A percentile compares a stretch with the other conserved stretches of the same genome.
phyloP scores from a whole-genome alignment of 805 yeast species.

The Myxozyma sirexii region DNA sequence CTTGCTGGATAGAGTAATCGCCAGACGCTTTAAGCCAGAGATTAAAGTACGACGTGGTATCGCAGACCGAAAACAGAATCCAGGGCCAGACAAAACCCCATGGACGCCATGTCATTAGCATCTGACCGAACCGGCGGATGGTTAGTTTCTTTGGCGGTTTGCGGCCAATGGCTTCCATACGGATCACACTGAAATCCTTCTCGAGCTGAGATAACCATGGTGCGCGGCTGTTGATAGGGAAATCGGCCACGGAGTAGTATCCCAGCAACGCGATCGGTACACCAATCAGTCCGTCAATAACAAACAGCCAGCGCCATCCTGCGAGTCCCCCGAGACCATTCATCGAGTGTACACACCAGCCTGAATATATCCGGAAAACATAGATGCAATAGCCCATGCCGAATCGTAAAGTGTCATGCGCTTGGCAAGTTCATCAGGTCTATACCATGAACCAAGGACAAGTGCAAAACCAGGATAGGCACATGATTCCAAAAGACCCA shows the following conservation, averaged over 20 bases:
- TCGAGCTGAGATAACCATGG: slow-evolving; percentile 21
- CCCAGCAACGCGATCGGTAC: slow-evolving; percentile 47
- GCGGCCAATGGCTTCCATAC: slow-evolving; percentile 34
- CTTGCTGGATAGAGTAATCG: slow-evolving; percentile 38
- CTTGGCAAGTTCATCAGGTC: slow-evolving; percentile 54
- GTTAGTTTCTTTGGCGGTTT: slow-evolving; percentile 27
- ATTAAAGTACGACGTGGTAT: slow-evolving; percentile 26
- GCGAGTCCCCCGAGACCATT: slow-evolving; percentile 38
- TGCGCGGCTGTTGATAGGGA: slow-evolving; percentile 26
- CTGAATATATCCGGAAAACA: slow-evolving; percentile 48
- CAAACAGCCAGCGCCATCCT: slow-evolving; percentile 60
- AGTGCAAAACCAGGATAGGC: slow-evolving; percentile 50
- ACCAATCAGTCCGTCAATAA: slow-evolving; percentile 60
- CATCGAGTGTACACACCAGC: slow-evolving; percentile 49
- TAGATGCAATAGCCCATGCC: slow-evolving; percentile 11
- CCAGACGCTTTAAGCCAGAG: slow-evolving; percentile 41
- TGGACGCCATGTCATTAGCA: slow-evolving; percentile 28
- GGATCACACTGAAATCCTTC: slow-evolving; percentile 19
- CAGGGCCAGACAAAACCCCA: slow-evolving; percentile 29
- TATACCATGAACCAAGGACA: slow-evolving; percentile 56
- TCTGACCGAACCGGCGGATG: background rate
- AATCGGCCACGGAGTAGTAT: slow-evolving; percentile 29
- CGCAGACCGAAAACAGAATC: slow-evolving; percentile 22
- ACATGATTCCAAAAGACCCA: slow-evolving; percentile 54
- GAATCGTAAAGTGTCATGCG: slow-evolving; percentile 16